Evolutionary conservation across 495 filamentous ascomycete species (phyloP).

Genomic region (Glarea lozoyensis): DNA sequence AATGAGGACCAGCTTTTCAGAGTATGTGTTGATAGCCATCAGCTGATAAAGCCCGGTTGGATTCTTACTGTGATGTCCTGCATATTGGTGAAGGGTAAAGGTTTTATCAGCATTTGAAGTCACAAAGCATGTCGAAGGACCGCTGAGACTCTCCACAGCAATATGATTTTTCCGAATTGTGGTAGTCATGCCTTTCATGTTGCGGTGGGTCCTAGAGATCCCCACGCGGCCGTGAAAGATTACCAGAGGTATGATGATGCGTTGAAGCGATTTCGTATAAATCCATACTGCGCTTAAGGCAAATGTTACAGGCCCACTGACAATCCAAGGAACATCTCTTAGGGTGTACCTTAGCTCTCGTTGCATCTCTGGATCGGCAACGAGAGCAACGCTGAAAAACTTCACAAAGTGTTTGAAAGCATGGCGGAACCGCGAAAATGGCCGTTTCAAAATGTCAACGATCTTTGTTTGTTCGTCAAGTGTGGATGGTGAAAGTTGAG

Average conservation of each 20-base stretch:
- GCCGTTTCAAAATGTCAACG: neutral
- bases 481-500: neutral
- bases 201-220: conserved; percentile 34
- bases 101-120: conserved; percentile 26
- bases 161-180: conserved; percentile 37
- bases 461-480: neutral
- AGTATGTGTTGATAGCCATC: conserved; percentile 39
- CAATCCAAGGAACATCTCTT: conserved; percentile 22
- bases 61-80: conserved; percentile 34
- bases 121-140: conserved; percentile 39
- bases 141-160: conserved; percentile 34
- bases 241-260: conserved; percentile 22
- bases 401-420: conserved; percentile 39
- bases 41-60: conserved; percentile 33
- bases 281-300: conserved; percentile 1
- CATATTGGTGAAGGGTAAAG: conserved; percentile 39
- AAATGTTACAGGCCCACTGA: conserved; percentile 22
- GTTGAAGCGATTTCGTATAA: conserved; percentile 5
- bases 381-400: conserved; percentile 41
- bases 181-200: conserved; percentile 39
- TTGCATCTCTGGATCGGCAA: conserved; percentile 52
- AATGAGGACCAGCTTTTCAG: conserved; percentile 36
- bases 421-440: neutral
- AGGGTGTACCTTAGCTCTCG: conserved; percentile 45
- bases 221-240: conserved; percentile 35